A percentile compares a stretch with the other conserved stretches of the same genome.
phyloP scores from a whole-genome alignment of 2,329 filamentous ascomycete species.

The Sporothrix schenckii region DNA sequence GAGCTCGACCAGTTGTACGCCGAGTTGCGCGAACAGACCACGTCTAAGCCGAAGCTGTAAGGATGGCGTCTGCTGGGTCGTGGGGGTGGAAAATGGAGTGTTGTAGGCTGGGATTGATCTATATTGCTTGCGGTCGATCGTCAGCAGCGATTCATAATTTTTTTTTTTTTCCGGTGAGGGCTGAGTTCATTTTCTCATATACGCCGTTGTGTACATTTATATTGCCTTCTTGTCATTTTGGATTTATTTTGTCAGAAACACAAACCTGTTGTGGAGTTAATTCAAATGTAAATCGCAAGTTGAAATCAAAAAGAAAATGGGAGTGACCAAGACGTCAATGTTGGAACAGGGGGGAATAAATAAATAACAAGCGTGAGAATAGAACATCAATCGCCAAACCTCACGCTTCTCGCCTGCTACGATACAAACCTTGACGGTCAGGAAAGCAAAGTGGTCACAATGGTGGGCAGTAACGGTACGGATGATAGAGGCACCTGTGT shows the following conservation, averaged over 20 bases:
- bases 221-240: not conserved
- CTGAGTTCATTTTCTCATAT: not conserved
- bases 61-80: too few species aligned
- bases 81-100: too few species aligned
- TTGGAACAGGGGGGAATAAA: too few species aligned
- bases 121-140: constrained; percentile 12
- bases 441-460: too few species aligned
- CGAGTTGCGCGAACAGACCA: constrained; percentile 51
- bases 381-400: too few species aligned
- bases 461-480: too few species aligned
- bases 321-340: too few species aligned
- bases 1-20: constrained; percentile 62
- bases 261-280: not conserved
- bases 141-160: not conserved
- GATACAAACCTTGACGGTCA: too few species aligned
- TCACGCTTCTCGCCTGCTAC: too few species aligned
- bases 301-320: not conserved
- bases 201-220: constrained; percentile 5
- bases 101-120: too few species aligned
- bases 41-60: constrained; percentile 52
- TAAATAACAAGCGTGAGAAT: too few species aligned
- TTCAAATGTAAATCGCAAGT: not conserved
- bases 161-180: not conserved
- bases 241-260: constrained; percentile 2
- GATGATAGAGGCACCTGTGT: too few species aligned